Conservation (phyloP, 495 filamentous ascomycete genomes). For the Penicillium turbatum region DNA sequence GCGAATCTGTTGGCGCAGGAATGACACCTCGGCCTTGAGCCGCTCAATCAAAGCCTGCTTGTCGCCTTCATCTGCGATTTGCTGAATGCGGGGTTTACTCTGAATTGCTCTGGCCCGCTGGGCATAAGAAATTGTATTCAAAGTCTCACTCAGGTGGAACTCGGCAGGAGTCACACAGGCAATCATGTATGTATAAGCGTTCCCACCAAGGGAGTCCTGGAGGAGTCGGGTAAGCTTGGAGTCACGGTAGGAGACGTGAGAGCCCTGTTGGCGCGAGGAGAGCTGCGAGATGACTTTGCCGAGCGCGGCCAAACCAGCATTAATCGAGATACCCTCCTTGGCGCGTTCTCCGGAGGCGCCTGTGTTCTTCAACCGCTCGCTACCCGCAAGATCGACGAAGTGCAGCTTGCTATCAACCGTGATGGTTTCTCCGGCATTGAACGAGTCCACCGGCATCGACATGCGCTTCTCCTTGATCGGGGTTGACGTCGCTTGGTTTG, state of each 20-base stretch:
- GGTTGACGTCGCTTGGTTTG: constrained; percentile 40
- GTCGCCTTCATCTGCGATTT: constrained; percentile 82
- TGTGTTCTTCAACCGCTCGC: constrained; percentile 96
- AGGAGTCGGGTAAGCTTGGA: constrained; percentile 92
- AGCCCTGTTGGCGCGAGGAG: constrained; percentile 79
- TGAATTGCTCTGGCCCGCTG: constrained; percentile 95
- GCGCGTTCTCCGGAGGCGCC: constrained; percentile 93
- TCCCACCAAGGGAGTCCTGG: constrained; percentile 97
- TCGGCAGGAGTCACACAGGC: constrained; percentile 96
- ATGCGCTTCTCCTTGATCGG: constrained; percentile 74
- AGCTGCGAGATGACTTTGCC: constrained; percentile 99
- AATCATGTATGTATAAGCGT: constrained; percentile 99
- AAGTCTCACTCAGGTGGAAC: constrained; percentile 94
- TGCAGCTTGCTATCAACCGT: constrained; percentile 98
- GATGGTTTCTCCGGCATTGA: constrained; percentile 61
- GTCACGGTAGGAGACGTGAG: constrained; percentile 96
- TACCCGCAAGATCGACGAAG: constrained; percentile 97
- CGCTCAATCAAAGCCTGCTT: constrained; percentile 94
- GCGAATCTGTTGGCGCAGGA: constrained; percentile 90
- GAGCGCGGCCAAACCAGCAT: constrained; percentile 88
- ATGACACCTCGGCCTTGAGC: constrained; percentile 88
- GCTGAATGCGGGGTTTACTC: constrained; percentile 94
- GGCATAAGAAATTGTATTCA: constrained; percentile 96
- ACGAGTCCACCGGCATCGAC: constrained; percentile 81
- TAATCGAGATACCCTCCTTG: constrained; percentile 97